A percentile compares a stretch with the other conserved stretches of the same genome.
Evolutionary conservation across 495 filamentous ascomycete species (phyloP).

Genomic region (Trichocladium antarcticum): DNA sequence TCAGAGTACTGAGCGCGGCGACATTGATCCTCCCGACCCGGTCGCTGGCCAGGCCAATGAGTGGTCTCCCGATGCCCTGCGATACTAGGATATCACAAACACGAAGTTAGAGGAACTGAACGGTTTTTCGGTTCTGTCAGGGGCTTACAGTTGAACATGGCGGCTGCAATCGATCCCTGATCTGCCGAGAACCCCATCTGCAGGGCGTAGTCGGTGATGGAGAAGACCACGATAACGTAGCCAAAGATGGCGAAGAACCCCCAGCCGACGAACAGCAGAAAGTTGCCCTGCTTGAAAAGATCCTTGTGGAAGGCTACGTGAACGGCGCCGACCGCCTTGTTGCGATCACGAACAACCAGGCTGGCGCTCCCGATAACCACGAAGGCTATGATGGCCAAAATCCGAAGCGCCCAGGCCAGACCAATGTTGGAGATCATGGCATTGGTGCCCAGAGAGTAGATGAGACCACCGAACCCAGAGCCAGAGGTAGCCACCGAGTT

Average conservation of each 20-base stretch:
- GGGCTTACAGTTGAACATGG: slow-evolving; percentile 58
- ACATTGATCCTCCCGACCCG: slow-evolving; percentile 56
- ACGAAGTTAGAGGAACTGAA: background rate
- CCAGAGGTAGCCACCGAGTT: slow-evolving; percentile 63
- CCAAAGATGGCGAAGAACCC: slow-evolving; percentile 60
- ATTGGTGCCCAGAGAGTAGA: slow-evolving; percentile 46
- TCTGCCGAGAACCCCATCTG: slow-evolving; percentile 51
- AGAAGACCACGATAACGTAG: slow-evolving; percentile 62
- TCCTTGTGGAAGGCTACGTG: slow-evolving; percentile 52
- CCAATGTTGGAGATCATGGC: slow-evolving; percentile 51
- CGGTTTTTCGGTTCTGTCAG: background rate
- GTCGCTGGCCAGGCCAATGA: slow-evolving; percentile 60
- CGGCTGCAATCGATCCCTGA: slow-evolving; percentile 60
- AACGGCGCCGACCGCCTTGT: slow-evolving; percentile 51
- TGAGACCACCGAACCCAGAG: slow-evolving; percentile 63
- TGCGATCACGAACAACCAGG: slow-evolving; percentile 54
- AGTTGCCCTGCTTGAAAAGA: slow-evolving; percentile 50
- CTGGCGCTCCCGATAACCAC: slow-evolving; percentile 48
- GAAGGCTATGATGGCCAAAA: slow-evolving; percentile 51
- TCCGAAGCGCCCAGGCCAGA: slow-evolving; percentile 55
- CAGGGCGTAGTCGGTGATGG: slow-evolving; percentile 56
- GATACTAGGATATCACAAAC: slow-evolving; percentile 20
- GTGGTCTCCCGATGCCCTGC: slow-evolving; percentile 43
- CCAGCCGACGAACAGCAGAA: slow-evolving; percentile 55
- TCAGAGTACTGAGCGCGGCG: slow-evolving; percentile 47